These are phyloP conservation scores for Fusarium sp. DNA, from an alignment of 2,329 filamentous ascomycete species.

Conservation along the genomic window DNA sequence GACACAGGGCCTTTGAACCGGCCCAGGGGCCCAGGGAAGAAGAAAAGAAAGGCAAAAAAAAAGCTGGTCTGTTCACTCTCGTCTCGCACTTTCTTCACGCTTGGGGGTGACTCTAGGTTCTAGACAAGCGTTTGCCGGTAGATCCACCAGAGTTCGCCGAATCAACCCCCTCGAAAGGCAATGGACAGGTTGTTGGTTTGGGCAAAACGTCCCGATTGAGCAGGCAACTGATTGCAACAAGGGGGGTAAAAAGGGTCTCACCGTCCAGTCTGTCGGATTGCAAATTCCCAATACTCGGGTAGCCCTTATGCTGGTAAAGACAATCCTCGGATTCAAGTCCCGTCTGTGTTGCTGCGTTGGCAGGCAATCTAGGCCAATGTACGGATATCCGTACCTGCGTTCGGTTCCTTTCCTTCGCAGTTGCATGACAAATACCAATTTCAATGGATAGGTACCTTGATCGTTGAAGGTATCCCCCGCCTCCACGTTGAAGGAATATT, in stretches of 20 bases:
- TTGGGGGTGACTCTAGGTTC: conserved; percentile 7
- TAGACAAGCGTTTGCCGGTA: not conserved
- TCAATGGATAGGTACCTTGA: no score
- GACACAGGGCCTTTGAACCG: no score
- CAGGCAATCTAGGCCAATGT: no score
- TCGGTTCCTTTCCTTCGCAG: conserved; percentile 3
- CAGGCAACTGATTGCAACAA: not conserved
- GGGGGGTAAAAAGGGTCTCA: not conserved
- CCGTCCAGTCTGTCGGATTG: not conserved
- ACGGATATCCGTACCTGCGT: no score
- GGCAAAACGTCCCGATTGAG: not conserved
- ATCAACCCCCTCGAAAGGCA: not conserved
- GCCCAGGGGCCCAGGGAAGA: no score
- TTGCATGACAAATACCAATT: not conserved
- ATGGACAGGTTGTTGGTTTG: not conserved
- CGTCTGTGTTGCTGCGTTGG: conserved; percentile 6
- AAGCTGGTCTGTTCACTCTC: not conserved
- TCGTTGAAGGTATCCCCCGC: conserved; percentile 10
- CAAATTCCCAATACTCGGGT: conserved; percentile 5
- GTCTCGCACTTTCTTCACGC: not conserved
- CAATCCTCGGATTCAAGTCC: not conserved
- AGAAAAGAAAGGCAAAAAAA: not conserved
- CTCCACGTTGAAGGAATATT: conserved; percentile 24
- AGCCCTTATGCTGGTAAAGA: conserved; percentile 2
- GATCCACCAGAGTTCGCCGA: conserved; percentile 21